A percentile compares a stretch with the other conserved stretches of the same genome.
Conservation (phyloP, 805 yeast species). For the Ogataea polymorpha region DNA sequence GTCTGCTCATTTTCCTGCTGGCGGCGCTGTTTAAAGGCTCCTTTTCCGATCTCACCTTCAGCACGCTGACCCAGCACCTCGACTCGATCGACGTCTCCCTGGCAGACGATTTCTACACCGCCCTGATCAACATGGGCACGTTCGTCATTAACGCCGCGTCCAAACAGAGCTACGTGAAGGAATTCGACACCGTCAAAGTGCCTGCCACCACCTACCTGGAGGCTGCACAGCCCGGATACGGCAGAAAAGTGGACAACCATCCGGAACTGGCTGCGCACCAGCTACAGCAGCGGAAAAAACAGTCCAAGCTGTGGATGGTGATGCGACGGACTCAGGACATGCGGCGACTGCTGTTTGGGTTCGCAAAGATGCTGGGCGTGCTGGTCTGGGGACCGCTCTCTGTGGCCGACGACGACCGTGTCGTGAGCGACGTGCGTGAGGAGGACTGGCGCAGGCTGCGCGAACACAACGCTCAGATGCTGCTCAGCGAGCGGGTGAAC, state of each 20-base stretch:
- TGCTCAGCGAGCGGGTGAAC: background rate
- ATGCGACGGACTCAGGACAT: constrained; percentile 12
- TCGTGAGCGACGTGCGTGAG: constrained; percentile 4
- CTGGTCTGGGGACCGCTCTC: background rate
- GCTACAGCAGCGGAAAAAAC: constrained; percentile 2
- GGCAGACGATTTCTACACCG: constrained; percentile 65
- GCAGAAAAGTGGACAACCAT: constrained; percentile 22
- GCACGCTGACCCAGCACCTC: constrained; percentile 33
- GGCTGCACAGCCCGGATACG: constrained; percentile 24
- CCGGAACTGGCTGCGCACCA: constrained; percentile 28
- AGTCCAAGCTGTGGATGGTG: constrained; percentile 20
- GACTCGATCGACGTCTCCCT: constrained; percentile 39
- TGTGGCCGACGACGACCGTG: background rate
- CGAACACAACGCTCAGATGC: constrained; percentile 2
- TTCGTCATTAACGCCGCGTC: constrained; percentile 68
- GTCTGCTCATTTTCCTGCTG: constrained; percentile 49
- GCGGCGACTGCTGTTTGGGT: constrained; percentile 8
- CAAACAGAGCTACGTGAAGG: constrained; percentile 61
- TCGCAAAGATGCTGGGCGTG: background rate
- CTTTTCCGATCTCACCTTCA: constrained; percentile 30
- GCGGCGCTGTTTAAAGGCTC: constrained; percentile 57
- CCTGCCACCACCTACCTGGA: constrained; percentile 59
- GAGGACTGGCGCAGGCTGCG: constrained; percentile 9
- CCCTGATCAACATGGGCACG: constrained; percentile 56
- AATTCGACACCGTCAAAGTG: constrained; percentile 45